A percentile compares a stretch with the other conserved stretches of the same genome.
These are phyloP conservation scores for Candolleomyces eurysporus DNA, from an alignment of 768 basidiomycete genomes.

Conservation along the genomic window DNA sequence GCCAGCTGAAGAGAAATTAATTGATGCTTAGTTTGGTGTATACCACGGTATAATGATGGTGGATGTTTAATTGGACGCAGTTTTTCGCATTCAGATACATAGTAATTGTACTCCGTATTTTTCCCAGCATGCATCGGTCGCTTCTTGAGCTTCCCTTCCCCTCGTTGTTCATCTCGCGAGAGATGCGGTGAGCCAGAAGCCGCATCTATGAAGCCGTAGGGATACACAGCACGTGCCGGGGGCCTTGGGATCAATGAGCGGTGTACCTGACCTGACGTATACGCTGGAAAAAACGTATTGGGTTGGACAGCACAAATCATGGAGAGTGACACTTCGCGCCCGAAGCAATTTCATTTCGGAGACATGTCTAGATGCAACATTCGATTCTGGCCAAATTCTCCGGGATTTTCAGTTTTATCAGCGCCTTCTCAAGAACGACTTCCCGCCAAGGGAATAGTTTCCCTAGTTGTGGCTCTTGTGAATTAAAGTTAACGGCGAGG, in stretches of 20 bases:
- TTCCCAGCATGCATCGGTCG: background rate
- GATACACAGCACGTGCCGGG: background rate
- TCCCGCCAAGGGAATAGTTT: conserved; percentile 3
- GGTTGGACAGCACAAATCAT: background rate
- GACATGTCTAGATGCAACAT: background rate
- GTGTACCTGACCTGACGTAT: conserved; percentile 1
- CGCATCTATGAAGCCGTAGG: background rate
- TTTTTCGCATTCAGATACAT: conserved; percentile 6
- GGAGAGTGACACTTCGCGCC: conserved; percentile 1
- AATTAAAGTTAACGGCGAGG: background rate
- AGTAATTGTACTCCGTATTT: background rate
- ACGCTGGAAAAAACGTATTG: background rate
- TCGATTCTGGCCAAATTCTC: background rate
- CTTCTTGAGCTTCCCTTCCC: background rate
- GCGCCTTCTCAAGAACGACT: background rate
- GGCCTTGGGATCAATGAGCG: background rate
- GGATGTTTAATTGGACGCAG: conserved; percentile 4
- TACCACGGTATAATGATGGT: conserved; percentile 1
- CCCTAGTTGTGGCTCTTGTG: conserved; percentile 1
- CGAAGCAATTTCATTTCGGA: conserved; percentile 3
- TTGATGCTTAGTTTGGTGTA: conserved; percentile 52
- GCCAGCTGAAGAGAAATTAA: conserved; percentile 31
- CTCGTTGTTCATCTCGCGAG: background rate
- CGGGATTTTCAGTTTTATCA: conserved; percentile 2
- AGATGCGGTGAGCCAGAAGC: background rate